Evolutionary conservation across 352 stramenopile genomes (phyloP), one percentile per base, ranked within the genome.

Genomic region (Pythium periplocum): DNA sequence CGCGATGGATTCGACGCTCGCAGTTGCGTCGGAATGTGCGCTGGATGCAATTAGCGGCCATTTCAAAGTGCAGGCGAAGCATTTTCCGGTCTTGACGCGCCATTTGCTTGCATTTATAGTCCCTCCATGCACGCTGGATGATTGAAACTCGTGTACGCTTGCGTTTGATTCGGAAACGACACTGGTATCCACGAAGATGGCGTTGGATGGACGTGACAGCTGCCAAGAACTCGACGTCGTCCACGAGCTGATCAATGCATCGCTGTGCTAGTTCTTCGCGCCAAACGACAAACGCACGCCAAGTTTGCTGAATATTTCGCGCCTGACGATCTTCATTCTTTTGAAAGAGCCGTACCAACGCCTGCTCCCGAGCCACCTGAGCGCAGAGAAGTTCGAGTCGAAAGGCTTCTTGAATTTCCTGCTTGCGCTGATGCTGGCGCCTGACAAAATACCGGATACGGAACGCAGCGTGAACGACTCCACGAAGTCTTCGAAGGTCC

Each of bases 1-100:
- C 37, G 8, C 69, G 66, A 26, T 73, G 58, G 39, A 70, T 66
- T 2, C 53, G 51, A 1, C 64, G 55, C 31, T 84, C 54, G 2
- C 51, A 56, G 11, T 64, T 69, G 8, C 59, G 66, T 31, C 50
- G 58, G 32, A 75, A 85, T 8, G 69, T 70, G 9, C 68, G 67
- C 51, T 90, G 77, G 3, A 90, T 59, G 47, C 59, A 75, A n/a
- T 57, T 69, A 0, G 71, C 77, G 8, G 77, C 77, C n/a, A 80
- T 44, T 4, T 68, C 33, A 4, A 48, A 69, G 0, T 40, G 47
- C 4, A 84, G 40, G 2, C 51, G 35, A 10, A 62, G 37, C 54
- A 73, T 66, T 7, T 57, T 55, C 30, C 75, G 69, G 3, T 62
- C 45, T 36, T 63, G 4, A 9, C 69, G 57, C 36, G 57, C 66